Evolutionary conservation across 805 yeast species (phyloP).

Genomic region (Tanozyma kutaoensis): DNA sequence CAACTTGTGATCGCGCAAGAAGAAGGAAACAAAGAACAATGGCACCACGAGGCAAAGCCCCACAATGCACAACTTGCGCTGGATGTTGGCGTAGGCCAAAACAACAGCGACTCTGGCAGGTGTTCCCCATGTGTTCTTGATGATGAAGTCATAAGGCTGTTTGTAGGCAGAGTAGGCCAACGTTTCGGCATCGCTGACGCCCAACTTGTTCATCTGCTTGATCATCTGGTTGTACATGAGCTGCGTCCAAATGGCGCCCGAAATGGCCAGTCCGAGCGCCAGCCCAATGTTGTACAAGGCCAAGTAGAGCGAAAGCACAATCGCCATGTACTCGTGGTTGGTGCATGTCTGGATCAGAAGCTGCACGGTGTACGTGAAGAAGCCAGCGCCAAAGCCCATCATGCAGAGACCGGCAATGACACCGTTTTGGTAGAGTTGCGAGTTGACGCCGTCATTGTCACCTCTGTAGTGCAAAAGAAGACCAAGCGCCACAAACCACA

Average conservation of each 20-base stretch:
- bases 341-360: constrained; percentile 46
- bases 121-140: background rate
- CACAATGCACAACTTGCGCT: background rate
- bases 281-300: constrained; percentile 50
- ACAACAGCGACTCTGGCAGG: background rate
- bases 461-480: constrained; percentile 45
- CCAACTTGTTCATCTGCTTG: constrained; percentile 12
- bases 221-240: constrained; percentile 31
- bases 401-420: constrained; percentile 52
- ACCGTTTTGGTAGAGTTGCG: constrained; percentile 26
- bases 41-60: background rate
- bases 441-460: constrained; percentile 21
- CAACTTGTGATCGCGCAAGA: background rate
- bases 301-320: constrained; percentile 42
- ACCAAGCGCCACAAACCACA: constrained; percentile 54
- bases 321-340: constrained; percentile 53
- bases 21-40: background rate
- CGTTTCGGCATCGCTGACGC: constrained; percentile 12
- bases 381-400: constrained; percentile 63
- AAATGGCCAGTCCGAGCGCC: constrained; percentile 48
- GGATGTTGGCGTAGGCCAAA: background rate
- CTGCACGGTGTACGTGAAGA: constrained; percentile 54
- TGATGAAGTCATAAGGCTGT: background rate
- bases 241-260: constrained; percentile 66
- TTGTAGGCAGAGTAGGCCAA: constrained; percentile 8